phyloP scores from a whole-genome alignment of 345 rosid species.

The Trapa bicornis region DNA sequence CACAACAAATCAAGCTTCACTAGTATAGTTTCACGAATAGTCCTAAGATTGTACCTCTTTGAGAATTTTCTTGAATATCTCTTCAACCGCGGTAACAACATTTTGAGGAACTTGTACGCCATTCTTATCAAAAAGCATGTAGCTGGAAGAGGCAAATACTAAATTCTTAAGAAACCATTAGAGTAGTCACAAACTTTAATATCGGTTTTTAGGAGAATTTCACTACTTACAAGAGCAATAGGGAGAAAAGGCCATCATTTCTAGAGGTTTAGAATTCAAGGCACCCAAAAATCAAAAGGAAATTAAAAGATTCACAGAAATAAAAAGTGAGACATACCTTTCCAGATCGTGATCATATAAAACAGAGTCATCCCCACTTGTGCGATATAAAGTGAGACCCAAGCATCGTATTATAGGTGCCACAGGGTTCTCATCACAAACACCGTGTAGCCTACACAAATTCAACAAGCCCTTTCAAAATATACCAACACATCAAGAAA shows the following conservation, averaged over 20 bases:
- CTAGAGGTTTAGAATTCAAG: not conserved
- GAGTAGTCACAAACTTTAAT: not conserved
- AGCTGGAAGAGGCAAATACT: conserved; percentile 30
- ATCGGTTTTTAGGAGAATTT: not conserved
- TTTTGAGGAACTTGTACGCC: conserved; percentile 54
- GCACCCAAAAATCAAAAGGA: not conserved
- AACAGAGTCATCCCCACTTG: conserved; percentile 83
- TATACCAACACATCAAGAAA: not conserved
- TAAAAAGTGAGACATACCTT: conserved; percentile 30
- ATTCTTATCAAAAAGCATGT: conserved; percentile 46
- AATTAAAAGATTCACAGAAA: not conserved
- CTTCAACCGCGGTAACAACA: conserved; percentile 66
- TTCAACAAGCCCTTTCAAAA: not conserved
- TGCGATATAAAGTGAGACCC: conserved; percentile 69
- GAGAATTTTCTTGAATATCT: conserved; percentile 62
- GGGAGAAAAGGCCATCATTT: not conserved
- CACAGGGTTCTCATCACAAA: conserved; percentile 80
- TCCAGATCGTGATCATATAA: conserved; percentile 91
- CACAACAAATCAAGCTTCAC: not conserved
- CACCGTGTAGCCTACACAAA: conserved; percentile 74
- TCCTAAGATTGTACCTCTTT: conserved; percentile 36
- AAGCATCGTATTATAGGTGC: conserved; percentile 67
- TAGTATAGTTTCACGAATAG: not conserved
- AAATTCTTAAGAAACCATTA: conserved; percentile 3
- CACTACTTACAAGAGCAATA: not conserved